Conservation (phyloP, 108 stramenopile species). For the Licmophora abbreviata region DNA sequence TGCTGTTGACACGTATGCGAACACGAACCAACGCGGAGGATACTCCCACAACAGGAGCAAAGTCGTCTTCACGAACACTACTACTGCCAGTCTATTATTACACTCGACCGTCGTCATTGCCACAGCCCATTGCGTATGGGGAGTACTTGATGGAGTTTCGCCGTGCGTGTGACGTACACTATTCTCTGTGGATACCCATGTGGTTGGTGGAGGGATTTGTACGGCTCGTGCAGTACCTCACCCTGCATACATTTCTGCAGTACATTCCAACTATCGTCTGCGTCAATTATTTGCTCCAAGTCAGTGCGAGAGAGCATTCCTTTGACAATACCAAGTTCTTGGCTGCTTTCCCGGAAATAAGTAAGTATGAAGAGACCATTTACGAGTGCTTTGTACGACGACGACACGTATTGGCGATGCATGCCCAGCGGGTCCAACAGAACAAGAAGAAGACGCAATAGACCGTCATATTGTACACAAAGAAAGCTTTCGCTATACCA, state of each 20-base stretch:
- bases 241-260: neutral
- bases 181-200: constrained; percentile 13
- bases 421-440: too few species aligned
- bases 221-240: constrained; percentile 6
- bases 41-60: neutral
- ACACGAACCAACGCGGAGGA: too few species aligned
- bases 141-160: constrained; percentile 16
- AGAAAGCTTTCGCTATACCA: too few species aligned
- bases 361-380: constrained; percentile 17
- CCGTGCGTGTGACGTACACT: constrained; percentile 7
- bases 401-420: neutral
- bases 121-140: constrained; percentile 16
- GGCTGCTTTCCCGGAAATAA: neutral
- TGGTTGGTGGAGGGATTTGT: constrained; percentile 14
- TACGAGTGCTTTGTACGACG: constrained; percentile 11
- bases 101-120: constrained; percentile 7
- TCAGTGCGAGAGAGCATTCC: constrained; percentile 17
- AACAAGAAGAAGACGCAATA: too few species aligned
- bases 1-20: constrained; percentile 3
- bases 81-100: constrained; percentile 28
- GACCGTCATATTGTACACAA: too few species aligned
- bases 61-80: too few species aligned
- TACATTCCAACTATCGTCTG: constrained; percentile 5
- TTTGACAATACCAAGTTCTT: constrained; percentile 9
- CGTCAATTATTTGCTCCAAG: constrained; percentile 20